Evolutionary conservation across 116 monocot genomes (phyloP), one percentile per base, ranked within the genome.

Genomic region (Trichopus zeylanicus): DNA sequence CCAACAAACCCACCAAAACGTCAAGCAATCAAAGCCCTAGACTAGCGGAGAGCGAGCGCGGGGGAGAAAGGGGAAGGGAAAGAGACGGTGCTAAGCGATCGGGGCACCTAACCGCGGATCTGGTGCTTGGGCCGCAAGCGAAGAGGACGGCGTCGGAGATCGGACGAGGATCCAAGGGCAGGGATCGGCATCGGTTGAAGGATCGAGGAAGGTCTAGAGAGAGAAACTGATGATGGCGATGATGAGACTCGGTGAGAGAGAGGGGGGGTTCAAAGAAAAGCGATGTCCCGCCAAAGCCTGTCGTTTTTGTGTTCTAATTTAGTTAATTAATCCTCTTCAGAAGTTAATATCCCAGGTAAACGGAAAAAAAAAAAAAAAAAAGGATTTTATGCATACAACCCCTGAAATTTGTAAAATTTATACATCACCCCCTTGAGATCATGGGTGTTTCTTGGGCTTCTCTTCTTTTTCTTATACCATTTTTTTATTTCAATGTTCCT

Each of bases 201-300:
- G 53, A 66, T 57, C 29, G 60, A 25, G 60, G 46, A 46, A 66
- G 26, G n/a, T 42, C 42, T 20, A 30, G 63, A 37, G 59, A 55
- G 33, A 59, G 51, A 29, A 54, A 58, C 53, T 30, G 38, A 32
- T 21, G 37, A 49, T 62, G n/a, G 10, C 0, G 47, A 57, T 30
- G n/a, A 19, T 59, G 28, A 29, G 49, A 29, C 58, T 5, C 28
- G 23, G 0, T n/a, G n/a, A n/a, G n/a, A n/a, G n/a, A n/a, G n/a
- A n/a, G n/a, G 35, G 7, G 26, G 69, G 51, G 31, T 35, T 66
- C 71, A 67, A 72, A 62, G 48, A 38, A 72, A 65, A 72, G 65
- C 18, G 68, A 68, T 68, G 53, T 64, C 78, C 72, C 78, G 78
- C 78, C 78, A 78, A 78, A 68, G 61, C 51, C 63, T 15, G 31